phyloP scores from a whole-genome alignment of 1,139 yeast genomes.

The Eremothecium coryli region DNA sequence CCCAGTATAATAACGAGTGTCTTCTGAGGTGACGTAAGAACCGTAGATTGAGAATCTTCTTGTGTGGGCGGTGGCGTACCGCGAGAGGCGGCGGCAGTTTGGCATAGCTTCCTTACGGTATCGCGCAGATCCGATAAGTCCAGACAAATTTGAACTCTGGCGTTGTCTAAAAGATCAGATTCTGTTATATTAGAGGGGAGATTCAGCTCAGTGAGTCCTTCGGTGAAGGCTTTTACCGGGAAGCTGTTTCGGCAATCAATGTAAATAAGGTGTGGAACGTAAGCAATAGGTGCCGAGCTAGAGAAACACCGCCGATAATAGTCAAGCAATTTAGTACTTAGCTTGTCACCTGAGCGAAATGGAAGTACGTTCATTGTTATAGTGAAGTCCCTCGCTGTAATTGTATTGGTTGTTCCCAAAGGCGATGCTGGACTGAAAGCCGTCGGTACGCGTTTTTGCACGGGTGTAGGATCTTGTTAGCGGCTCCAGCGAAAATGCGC shows the following conservation, averaged over 20 bases:
- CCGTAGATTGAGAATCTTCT: neutral
- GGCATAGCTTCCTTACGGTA: conserved; percentile 16
- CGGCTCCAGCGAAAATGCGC: too few species aligned
- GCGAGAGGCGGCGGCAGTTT: conserved; percentile 13
- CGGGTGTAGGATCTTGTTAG: too few species aligned
- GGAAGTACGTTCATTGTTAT: too few species aligned
- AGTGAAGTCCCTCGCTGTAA: too few species aligned
- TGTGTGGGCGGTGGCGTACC: conserved; percentile 3
- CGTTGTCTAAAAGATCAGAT: conserved; percentile 19
- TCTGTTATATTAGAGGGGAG: neutral
- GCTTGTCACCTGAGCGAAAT: too few species aligned
- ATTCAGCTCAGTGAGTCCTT: neutral
- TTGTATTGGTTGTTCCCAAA: too few species aligned
- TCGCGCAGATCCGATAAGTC: conserved; percentile 21
- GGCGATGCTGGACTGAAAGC: too few species aligned
- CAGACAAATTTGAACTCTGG: conserved; percentile 21
- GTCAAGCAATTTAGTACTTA: too few species aligned
- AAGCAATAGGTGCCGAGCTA: too few species aligned
- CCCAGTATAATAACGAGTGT: conserved; percentile 16
- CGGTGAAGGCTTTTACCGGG: conserved; percentile 1
- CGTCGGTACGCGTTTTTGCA: too few species aligned
- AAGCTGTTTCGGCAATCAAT: conserved; percentile 5
- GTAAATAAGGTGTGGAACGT: neutral
- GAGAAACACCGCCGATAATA: too few species aligned
- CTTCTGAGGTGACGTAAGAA: neutral